phyloP scores from a whole-genome alignment of 805 yeast species.

The Wickerhamiella dianesei region DNA sequence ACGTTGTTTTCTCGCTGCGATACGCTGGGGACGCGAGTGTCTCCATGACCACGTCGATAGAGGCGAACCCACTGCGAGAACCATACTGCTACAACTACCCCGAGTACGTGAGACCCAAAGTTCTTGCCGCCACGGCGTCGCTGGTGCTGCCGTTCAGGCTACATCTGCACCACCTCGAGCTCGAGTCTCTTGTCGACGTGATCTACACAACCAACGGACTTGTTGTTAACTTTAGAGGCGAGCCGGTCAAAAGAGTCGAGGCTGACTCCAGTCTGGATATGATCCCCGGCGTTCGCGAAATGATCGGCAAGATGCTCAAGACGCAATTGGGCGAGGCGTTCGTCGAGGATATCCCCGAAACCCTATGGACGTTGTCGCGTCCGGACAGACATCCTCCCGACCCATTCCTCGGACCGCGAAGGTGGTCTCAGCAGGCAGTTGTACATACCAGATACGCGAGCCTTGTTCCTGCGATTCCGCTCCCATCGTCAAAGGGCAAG shows the following conservation, averaged over 20 bases:
- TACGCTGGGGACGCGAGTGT: constrained; percentile 64
- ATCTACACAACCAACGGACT: constrained; percentile 23
- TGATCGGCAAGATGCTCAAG: constrained; percentile 17
- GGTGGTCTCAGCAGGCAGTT: constrained; percentile 16
- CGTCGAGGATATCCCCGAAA: constrained; percentile 25
- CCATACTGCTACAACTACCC: constrained; percentile 24
- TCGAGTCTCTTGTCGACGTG: constrained; percentile 23
- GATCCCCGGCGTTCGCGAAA: constrained; percentile 21
- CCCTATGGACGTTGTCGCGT: constrained; percentile 20
- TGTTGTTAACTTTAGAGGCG: constrained; percentile 21
- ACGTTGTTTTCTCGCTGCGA: constrained; percentile 52
- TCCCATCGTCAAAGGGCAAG: not conserved
- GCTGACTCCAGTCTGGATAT: constrained; percentile 23
- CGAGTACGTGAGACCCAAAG: constrained; percentile 18
- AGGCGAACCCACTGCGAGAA: constrained; percentile 49
- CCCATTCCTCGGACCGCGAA: constrained; percentile 17
- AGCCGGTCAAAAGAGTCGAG: constrained; percentile 21
- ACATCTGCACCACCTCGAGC: constrained; percentile 15
- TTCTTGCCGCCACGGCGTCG: constrained; percentile 17
- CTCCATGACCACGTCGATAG: constrained; percentile 57
- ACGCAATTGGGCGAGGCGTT: constrained; percentile 20
- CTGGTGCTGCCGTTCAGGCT: constrained; percentile 23
- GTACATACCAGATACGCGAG: not conserved
- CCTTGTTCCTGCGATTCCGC: constrained; percentile 3
- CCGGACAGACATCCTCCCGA: constrained; percentile 15